Percentiles rank a stretch among this genome's conserved stretches.
Conservation (phyloP, 192 early-diverging fungal genomes). For the Linnemannia zychae region DNA sequence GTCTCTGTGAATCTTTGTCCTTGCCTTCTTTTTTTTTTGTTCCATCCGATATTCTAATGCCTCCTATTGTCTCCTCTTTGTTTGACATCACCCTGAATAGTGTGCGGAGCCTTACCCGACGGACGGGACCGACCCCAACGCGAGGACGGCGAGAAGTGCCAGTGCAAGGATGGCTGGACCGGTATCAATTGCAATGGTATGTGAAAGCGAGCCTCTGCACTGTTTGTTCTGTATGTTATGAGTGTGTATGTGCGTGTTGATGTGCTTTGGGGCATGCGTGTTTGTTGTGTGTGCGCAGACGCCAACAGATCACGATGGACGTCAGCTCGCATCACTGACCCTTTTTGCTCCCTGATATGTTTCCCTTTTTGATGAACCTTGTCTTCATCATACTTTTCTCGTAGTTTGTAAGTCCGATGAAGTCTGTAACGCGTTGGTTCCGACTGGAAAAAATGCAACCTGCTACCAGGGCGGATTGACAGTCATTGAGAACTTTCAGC, state of each 20-base stretch:
- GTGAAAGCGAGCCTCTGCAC: neutral
- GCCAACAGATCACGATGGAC: conserved; percentile 2
- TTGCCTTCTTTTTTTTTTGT: neutral
- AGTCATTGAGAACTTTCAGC: conserved; percentile 75
- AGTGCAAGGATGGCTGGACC: conserved; percentile 87
- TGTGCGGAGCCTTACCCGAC: conserved; percentile 77
- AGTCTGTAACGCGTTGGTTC: conserved; percentile 66
- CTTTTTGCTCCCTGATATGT: neutral
- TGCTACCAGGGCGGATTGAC: conserved; percentile 84
- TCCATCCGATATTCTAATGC: neutral
- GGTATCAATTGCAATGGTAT: conserved; percentile 93
- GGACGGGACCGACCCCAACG: conserved; percentile 68
- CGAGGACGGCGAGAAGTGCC: conserved; percentile 67
- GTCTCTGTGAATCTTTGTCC: no score
- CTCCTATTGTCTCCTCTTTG: neutral
- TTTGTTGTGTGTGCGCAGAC: neutral
- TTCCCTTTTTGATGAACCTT: neutral
- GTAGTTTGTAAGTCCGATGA: neutral
- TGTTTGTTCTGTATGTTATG: neutral
- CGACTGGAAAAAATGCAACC: conserved; percentile 77
- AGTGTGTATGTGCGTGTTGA: neutral
- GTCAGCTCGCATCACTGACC: conserved; percentile 7
- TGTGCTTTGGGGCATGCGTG: neutral
- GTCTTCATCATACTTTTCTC: neutral
- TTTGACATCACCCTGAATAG: conserved; percentile 54